phyloP scores from a whole-genome alignment of 2,329 filamentous ascomycete species.

The Paraphaeosphaeria sporulosa region DNA sequence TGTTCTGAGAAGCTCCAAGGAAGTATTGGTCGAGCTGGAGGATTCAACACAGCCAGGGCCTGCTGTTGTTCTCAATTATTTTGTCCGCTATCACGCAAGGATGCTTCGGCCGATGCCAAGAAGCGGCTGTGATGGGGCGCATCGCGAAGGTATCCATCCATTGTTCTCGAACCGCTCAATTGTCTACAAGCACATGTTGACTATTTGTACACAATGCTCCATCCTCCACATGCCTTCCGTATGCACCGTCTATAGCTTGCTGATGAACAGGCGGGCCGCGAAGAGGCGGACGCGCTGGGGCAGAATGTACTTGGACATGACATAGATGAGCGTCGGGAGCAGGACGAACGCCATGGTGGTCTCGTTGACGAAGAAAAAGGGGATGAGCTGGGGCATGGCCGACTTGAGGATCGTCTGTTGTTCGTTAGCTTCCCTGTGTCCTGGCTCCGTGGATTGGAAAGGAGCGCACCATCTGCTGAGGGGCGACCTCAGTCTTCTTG shows the following conservation, averaged over 20 bases:
- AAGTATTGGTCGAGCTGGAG: background rate
- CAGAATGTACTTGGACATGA: constrained; percentile 55
- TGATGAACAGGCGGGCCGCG: constrained; percentile 53
- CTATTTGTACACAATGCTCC: constrained; percentile 42
- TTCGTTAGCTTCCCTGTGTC: constrained; percentile 24
- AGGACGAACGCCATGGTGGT: constrained; percentile 52
- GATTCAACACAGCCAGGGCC: background rate
- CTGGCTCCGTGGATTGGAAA: background rate
- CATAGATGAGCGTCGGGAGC: constrained; percentile 53
- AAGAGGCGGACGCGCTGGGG: constrained; percentile 52
- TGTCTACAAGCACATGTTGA: constrained; percentile 46
- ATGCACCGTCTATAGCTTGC: constrained; percentile 49
- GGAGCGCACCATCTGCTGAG: constrained; percentile 45
- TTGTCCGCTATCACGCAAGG: background rate
- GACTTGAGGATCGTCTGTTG: constrained; percentile 50
- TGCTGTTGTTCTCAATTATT: background rate
- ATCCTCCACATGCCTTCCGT: constrained; percentile 6
- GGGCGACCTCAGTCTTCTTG: constrained; percentile 45
- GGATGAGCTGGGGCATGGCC: constrained; percentile 55
- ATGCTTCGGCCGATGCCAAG: background rate
- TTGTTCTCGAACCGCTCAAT: constrained; percentile 24
- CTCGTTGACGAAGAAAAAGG: constrained; percentile 57
- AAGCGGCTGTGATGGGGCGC: background rate
- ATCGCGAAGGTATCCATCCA: background rate
- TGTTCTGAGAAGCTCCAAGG: background rate